Evolutionary conservation across 176 grass and related monocot genomes (phyloP).

Genomic region (Echinochloa phyllopogon): DNA sequence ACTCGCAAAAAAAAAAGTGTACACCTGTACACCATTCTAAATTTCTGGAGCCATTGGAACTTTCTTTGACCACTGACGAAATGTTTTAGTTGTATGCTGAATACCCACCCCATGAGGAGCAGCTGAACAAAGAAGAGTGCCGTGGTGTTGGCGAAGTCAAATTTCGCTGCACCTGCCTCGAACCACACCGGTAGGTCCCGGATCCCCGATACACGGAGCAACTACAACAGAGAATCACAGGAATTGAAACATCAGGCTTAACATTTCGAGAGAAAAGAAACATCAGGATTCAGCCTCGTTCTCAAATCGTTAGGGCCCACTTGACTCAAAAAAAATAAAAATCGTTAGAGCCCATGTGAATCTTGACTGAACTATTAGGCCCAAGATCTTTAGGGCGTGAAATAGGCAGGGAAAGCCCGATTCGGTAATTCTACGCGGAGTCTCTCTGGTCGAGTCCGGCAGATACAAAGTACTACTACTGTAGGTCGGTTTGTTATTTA

Average conservation of each 20-base stretch:
- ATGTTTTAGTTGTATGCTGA: conserved; percentile 25
- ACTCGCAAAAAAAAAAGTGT: no score
- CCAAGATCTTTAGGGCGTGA: neutral
- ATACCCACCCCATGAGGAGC: conserved; percentile 97
- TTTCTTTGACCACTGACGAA: conserved; percentile 2
- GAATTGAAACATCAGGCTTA: neutral
- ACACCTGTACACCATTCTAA: neutral
- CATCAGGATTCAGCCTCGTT: neutral
- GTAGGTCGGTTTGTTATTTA: neutral
- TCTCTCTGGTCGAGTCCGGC: neutral
- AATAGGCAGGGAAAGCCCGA: neutral
- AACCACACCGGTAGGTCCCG: conserved; percentile 82
- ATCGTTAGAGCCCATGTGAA: neutral
- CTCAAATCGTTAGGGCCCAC: neutral
- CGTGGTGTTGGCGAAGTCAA: conserved; percentile 62
- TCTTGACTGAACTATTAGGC: neutral
- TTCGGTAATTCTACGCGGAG: neutral
- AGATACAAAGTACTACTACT: neutral
- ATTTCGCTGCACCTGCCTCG: conserved; percentile 85
- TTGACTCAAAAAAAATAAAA: neutral
- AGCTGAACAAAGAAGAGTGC: conserved; percentile 86
- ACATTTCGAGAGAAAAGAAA: neutral
- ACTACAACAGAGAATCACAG: conserved; percentile 42
- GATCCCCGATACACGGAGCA: conserved; percentile 80
- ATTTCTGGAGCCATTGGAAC: conserved; percentile 1